phyloP scores from a whole-genome alignment of 2,329 filamentous ascomycete genomes.

The Hysterium pulicare region DNA sequence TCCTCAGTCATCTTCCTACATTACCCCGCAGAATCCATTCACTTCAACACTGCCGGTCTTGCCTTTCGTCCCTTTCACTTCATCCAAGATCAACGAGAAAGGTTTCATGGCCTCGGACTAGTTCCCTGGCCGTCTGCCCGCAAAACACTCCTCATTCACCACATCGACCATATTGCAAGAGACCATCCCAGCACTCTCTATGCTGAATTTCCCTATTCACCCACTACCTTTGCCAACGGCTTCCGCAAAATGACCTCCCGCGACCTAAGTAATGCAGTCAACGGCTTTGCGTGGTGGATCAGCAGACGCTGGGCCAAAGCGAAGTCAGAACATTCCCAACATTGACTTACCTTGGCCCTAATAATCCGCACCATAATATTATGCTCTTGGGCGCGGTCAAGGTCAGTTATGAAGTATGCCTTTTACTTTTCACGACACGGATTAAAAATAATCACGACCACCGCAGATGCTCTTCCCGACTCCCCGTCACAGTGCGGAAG shows the following conservation, averaged over 20 bases:
- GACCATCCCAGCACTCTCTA: background rate
- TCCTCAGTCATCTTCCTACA: too few species aligned
- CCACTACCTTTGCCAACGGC: slow-evolving; percentile 12
- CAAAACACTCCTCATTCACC: background rate
- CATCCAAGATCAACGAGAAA: background rate
- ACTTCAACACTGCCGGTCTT: too few species aligned
- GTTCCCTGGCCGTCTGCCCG: background rate
- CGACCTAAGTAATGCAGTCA: slow-evolving; percentile 22
- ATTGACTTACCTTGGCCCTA: slow-evolving; percentile 31
- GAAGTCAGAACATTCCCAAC: slow-evolving; percentile 27
- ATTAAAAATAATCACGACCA: background rate
- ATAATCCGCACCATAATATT: slow-evolving; percentile 34
- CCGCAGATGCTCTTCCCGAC: slow-evolving; percentile 10
- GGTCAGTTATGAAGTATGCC: slow-evolving; percentile 28
- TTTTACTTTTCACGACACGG: background rate
- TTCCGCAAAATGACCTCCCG: slow-evolving; percentile 27
- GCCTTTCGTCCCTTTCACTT: background rate
- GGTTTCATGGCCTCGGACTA: background rate
- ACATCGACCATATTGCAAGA: background rate
- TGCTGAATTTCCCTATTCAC: slow-evolving; percentile 8
- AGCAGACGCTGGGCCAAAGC: slow-evolving; percentile 25
- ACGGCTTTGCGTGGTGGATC: slow-evolving; percentile 32
- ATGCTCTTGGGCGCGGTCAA: slow-evolving; percentile 37
- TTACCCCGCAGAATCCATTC: too few species aligned
- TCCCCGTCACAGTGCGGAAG: slow-evolving; percentile 7